Evolutionary conservation across 1,139 yeast genomes (phyloP).

Genomic region (Saccharomyces pastorianus): DNA sequence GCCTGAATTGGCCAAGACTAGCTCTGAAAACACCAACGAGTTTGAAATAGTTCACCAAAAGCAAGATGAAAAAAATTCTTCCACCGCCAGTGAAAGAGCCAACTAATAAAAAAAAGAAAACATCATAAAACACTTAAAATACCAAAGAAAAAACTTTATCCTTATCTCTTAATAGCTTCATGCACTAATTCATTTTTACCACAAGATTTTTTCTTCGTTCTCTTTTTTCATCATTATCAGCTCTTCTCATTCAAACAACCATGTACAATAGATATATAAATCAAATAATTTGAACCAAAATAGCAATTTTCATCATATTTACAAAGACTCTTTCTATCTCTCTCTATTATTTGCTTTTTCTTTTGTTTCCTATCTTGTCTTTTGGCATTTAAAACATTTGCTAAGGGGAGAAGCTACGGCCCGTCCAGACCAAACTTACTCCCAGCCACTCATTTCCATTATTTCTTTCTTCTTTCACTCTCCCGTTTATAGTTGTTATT

Average conservation of each 20-base stretch:
- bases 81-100: neutral
- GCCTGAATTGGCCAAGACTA: slow-evolving; percentile 5
- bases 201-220: neutral
- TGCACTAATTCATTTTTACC: neutral
- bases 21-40: slow-evolving; percentile 5
- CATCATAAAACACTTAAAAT: neutral
- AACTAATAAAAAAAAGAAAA: neutral
- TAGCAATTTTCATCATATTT: too few species aligned
- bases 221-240: neutral
- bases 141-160: neutral
- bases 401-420: too few species aligned
- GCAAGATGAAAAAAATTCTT: neutral
- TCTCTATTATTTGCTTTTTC: too few species aligned
- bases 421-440: too few species aligned
- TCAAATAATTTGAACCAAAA: too few species aligned
- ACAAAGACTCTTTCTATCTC: neutral
- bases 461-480: too few species aligned
- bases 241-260: neutral
- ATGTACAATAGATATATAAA: neutral
- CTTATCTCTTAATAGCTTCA: neutral
- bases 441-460: too few species aligned
- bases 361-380: too few species aligned
- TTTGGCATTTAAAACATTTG: too few species aligned
- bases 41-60: neutral
- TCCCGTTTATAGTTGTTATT: too few species aligned